These are phyloP conservation scores for Chlorella variabilis DNA, from an alignment of 163 green algal species.

Conservation along the genomic window DNA sequence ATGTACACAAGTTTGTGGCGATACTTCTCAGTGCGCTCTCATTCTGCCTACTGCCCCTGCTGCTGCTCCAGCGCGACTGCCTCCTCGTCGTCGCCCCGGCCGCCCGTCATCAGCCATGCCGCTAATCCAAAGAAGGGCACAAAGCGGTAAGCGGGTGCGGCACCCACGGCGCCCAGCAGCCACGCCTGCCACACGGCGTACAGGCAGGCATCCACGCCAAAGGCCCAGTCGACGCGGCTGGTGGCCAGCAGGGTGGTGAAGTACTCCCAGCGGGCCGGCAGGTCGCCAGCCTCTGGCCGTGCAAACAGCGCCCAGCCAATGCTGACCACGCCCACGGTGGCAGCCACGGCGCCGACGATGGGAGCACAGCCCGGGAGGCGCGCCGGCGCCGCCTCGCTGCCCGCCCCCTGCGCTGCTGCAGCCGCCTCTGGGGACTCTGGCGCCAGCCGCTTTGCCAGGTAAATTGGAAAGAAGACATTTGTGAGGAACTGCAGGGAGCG, in stretches of 20 bases:
- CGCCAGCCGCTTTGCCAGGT: conserved; percentile 79
- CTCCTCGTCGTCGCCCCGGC: background rate
- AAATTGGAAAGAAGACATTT: conserved; percentile 90
- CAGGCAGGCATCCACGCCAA: conserved; percentile 73
- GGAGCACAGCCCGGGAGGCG: conserved; percentile 61
- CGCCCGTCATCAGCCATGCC: conserved; percentile 58
- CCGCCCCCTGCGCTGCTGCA: conserved; percentile 2
- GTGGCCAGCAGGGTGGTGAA: conserved; percentile 42
- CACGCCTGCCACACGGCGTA: conserved; percentile 83
- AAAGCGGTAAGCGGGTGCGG: conserved; percentile 56
- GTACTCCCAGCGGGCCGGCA: conserved; percentile 62
- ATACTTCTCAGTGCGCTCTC: too few relatives aligned
- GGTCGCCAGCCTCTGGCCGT: conserved; percentile 79
- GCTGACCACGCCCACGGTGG: conserved; percentile 68
- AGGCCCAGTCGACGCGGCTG: conserved; percentile 83
- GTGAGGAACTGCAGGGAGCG: conserved; percentile 69
- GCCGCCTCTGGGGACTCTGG: conserved; percentile 13
- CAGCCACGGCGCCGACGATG: conserved; percentile 56
- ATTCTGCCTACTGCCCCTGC: background rate
- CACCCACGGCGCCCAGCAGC: conserved; percentile 61
- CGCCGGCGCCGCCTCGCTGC: background rate
- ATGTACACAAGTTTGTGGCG: too few relatives aligned
- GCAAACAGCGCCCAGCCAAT: conserved; percentile 72
- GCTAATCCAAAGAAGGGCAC: conserved; percentile 85
- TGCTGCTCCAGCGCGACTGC: background rate